A percentile compares a stretch with the other conserved stretches of the same genome.
phyloP scores from a whole-genome alignment of 2,329 filamentous ascomycete species.

The Bipolaris zeicola region DNA sequence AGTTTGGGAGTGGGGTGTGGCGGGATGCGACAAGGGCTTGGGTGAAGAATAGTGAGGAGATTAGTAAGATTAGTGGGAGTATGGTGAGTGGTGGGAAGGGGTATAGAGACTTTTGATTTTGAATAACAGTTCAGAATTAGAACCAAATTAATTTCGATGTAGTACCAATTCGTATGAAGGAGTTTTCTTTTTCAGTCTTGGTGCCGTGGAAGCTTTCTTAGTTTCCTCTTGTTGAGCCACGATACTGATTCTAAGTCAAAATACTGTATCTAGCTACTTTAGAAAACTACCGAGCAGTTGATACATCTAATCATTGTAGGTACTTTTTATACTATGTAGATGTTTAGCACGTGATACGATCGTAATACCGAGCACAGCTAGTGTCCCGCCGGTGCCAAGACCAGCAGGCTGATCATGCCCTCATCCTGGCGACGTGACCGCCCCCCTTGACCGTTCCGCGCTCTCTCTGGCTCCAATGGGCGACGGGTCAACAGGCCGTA shows the following conservation, averaged over 20 bases:
- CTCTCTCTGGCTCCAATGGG: constrained; percentile 1
- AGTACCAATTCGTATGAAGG: no score
- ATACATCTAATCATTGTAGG: no score
- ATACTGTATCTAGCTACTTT: background rate
- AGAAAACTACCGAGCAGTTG: background rate
- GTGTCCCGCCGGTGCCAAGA: constrained; percentile 9
- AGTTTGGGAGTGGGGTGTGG: constrained; percentile 52
- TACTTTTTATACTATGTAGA: background rate
- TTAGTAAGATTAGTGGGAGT: constrained; percentile 49
- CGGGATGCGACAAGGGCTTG: constrained; percentile 54
- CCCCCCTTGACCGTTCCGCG: background rate
- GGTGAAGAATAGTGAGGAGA: constrained; percentile 50
- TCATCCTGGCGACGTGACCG: background rate
- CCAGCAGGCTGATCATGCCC: background rate
- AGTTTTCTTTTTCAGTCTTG: no score
- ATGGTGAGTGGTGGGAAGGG: constrained; percentile 55
- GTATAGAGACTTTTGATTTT: constrained; percentile 50
- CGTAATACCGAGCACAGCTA: background rate
- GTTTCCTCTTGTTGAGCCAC: no score
- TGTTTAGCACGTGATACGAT: background rate
- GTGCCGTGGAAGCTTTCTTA: no score
- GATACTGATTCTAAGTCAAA: no score
- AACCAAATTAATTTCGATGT: no score
- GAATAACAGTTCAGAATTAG: no score
- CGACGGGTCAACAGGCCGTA: constrained; percentile 7